These are phyloP conservation scores for Talinum fruticosum DNA, from an alignment of 148 eudicot genomes.

Conservation along the genomic window DNA sequence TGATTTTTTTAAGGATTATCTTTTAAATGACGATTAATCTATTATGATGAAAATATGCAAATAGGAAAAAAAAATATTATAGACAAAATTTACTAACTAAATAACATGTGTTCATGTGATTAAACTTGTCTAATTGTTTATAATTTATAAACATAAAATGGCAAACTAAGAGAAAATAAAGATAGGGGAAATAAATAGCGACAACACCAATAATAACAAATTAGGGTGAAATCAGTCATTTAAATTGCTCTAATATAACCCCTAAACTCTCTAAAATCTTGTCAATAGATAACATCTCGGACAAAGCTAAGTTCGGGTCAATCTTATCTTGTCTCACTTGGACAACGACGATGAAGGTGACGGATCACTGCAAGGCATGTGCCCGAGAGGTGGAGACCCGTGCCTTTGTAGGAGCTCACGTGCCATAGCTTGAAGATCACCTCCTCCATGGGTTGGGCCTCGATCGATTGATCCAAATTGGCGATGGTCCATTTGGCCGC, in stretches of 20 bases:
- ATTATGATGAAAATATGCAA: no score
- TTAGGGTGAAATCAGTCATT: conserved; percentile 14
- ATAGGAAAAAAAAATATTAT: no score
- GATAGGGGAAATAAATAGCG: background rate
- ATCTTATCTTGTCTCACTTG: conserved; percentile 13
- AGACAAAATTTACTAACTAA: background rate
- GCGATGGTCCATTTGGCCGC: conserved; percentile 27
- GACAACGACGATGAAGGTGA: conserved; percentile 38
- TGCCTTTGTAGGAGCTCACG: conserved; percentile 35
- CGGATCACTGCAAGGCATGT: conserved; percentile 28
- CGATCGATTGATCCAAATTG: conserved; percentile 7
- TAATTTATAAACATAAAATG: background rate
- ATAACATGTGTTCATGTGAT: background rate
- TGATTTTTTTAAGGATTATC: no score
- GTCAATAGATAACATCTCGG: background rate
- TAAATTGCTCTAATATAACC: conserved; percentile 14
- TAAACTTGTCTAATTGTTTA: background rate
- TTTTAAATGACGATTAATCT: no score
- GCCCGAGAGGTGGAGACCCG: conserved; percentile 30
- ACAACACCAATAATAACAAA: conserved; percentile 1
- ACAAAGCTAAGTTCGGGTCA: conserved; percentile 8
- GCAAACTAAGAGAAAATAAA: background rate
- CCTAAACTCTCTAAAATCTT: conserved; percentile 13
- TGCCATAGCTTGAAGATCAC: conserved; percentile 31
- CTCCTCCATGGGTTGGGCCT: conserved; percentile 21